Evolutionary conservation across 2,329 filamentous ascomycete genomes (phyloP), one percentile per base, ranked within the genome.

Genomic region (Claviceps lovelessii): DNA sequence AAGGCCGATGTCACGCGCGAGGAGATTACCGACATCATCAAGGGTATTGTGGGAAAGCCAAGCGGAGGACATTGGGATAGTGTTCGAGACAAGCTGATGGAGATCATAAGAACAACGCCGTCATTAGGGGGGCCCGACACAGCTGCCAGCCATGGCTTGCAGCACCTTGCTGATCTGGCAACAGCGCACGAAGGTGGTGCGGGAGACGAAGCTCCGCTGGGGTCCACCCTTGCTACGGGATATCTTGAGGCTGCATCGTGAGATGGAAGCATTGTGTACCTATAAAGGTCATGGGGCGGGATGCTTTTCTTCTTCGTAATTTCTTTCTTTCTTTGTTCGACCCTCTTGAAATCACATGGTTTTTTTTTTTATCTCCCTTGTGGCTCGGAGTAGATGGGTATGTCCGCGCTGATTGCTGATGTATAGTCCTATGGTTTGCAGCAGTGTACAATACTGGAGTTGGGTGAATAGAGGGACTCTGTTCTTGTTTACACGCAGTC

Each of bases 141-240:
- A 28, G 69, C 71, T 50, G 74, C 69, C 53, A 81, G 72, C 63
- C 76, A 73, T 57, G 76, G 77, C 39, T 68, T 86, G 51, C 80
- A 85, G 65, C 80, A 78, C 57, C 69, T 85, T 9, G 82, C 80
- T 8, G 79, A 85, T 59, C 61, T 78, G 50, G 76, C 76, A 7
- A 76, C 75, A 5, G 73, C 73, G 7, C 70, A 69, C 33, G 67
- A 70, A 55, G 65, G 64, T 23, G 62, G 66, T 29, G 61, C 59
- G 6, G 60, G 58, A 5, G 66, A 65, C 23, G 68, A 68, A 8
- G 63, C 64, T 39, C 59, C 65, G 6, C 65, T 66, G 56, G 67
- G 65, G 13, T 63, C 64, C 9, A 65, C 67, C 9, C 61, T 71
- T 39, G 64, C 67, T 19, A 63, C 66, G 15, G 69, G 69, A 31